Percentiles rank a stretch among this genome's conserved stretches.
These are phyloP conservation scores for Hymenochaete sp. DNA, from an alignment of 1,284 basidiomycete species.

Conservation along the genomic window DNA sequence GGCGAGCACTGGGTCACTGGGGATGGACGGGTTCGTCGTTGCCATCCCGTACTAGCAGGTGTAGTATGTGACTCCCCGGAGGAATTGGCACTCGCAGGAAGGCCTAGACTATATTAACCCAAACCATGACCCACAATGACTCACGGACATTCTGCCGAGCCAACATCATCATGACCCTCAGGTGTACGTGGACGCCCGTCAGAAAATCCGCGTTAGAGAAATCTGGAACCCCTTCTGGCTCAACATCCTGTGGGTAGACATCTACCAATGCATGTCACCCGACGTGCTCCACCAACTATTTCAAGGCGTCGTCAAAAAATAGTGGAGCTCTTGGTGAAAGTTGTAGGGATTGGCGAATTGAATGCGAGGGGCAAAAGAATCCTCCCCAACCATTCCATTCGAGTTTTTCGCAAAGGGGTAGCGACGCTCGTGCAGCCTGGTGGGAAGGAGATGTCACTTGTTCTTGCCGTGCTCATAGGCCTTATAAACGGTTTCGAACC, in stretches of 20 bases:
- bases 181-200: neutral
- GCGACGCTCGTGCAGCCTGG: slow-evolving; percentile 20
- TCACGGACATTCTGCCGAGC: neutral
- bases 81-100: slow-evolving; percentile 19
- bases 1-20: slow-evolving; percentile 20
- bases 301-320: slow-evolving; percentile 26
- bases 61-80: slow-evolving; percentile 24
- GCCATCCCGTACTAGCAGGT: slow-evolving; percentile 21
- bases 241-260: slow-evolving; percentile 21
- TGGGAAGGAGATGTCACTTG: too few species aligned
- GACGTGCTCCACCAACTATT: slow-evolving; percentile 29
- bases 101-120: too few species aligned
- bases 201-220: neutral
- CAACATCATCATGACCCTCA: neutral
- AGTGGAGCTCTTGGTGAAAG: slow-evolving; percentile 21
- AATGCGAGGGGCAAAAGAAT: slow-evolving; percentile 21
- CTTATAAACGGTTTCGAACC: too few species aligned
- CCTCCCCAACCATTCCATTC: slow-evolving; percentile 19
- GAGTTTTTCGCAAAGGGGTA: slow-evolving; percentile 25
- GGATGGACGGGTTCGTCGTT: slow-evolving; percentile 17
- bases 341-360: slow-evolving; percentile 19
- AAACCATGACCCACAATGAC: slow-evolving; percentile 8
- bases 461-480: too few species aligned
- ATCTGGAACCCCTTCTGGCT: slow-evolving; percentile 19
- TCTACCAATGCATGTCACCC: slow-evolving; percentile 23